phyloP scores from a whole-genome alignment of 2,329 filamentous ascomycete genomes.

The Orbilia brochopaga region DNA sequence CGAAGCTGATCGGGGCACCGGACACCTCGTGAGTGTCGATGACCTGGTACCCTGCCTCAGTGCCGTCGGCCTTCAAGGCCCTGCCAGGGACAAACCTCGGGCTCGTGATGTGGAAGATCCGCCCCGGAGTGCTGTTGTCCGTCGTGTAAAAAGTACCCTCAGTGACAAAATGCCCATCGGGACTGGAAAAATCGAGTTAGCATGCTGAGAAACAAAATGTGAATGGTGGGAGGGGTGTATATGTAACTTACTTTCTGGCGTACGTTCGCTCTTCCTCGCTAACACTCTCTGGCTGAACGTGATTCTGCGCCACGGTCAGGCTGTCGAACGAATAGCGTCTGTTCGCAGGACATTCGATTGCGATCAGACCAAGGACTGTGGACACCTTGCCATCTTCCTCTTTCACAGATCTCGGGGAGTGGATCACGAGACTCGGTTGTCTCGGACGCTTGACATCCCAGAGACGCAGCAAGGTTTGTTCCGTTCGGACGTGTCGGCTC shows the following conservation, averaged over 20 bases:
- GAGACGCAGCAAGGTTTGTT: not conserved
- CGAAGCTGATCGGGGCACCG: constrained; percentile 9
- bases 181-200: constrained; percentile 2
- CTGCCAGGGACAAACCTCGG: constrained; percentile 11
- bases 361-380: not conserved
- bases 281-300: not conserved
- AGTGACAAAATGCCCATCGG: constrained; percentile 13
- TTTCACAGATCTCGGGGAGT: not conserved
- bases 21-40: not conserved
- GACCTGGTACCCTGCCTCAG: not conserved
- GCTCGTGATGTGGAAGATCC: constrained; percentile 8
- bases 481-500: not conserved
- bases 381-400: not conserved
- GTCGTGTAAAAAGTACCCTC: constrained; percentile 16
- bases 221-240: not conserved
- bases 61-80: constrained; percentile 3
- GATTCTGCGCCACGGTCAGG: not conserved
- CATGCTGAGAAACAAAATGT: not conserved
- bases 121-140: constrained; percentile 17
- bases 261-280: not conserved
- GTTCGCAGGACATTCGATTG: constrained; percentile 10
- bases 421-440: not conserved
- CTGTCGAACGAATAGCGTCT: constrained; percentile 17
- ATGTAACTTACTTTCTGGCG: constrained; percentile 24
- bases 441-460: not conserved